phyloP scores from a whole-genome alignment of 2,329 filamentous ascomycete genomes.

The Claviceps sp. region DNA sequence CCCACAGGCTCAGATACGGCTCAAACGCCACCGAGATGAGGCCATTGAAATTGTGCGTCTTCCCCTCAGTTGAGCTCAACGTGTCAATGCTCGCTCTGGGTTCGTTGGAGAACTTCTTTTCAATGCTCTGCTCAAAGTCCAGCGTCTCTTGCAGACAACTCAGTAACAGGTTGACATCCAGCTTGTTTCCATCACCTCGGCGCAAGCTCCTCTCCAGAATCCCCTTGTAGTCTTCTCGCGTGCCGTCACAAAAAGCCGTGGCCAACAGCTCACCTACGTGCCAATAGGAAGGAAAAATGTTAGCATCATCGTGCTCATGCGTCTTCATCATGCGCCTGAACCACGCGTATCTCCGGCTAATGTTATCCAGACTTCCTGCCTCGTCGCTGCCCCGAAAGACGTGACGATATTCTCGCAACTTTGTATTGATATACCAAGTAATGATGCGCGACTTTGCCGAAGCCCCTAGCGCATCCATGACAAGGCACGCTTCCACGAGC shows the following conservation, averaged over 20 bases:
- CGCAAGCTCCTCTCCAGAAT: slow-evolving; percentile 84
- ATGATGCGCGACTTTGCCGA: slow-evolving; percentile 68
- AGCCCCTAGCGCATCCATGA: slow-evolving; percentile 91
- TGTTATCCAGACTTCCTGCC: slow-evolving; percentile 91
- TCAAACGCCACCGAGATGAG: slow-evolving; percentile 95
- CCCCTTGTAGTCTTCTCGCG: slow-evolving; percentile 85
- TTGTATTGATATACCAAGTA: slow-evolving; percentile 97
- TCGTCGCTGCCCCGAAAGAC: slow-evolving; percentile 95
- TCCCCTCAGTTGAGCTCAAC: slow-evolving; percentile 64
- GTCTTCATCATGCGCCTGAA: slow-evolving; percentile 91
- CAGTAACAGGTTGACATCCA: slow-evolving; percentile 81
- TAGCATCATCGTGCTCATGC: slow-evolving; percentile 84
- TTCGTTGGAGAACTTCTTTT: slow-evolving; percentile 64
- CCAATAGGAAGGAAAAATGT: slow-evolving; percentile 80
- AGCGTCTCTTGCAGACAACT: slow-evolving; percentile 89
- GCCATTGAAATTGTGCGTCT: slow-evolving; percentile 67
- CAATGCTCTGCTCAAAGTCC: slow-evolving; percentile 88
- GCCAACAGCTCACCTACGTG: slow-evolving; percentile 80
- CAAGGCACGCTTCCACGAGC: slow-evolving; percentile 75
- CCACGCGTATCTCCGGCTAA: slow-evolving; percentile 88
- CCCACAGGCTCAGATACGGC: slow-evolving; percentile 92
- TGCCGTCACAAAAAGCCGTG: slow-evolving; percentile 89
- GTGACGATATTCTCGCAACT: slow-evolving; percentile 86
- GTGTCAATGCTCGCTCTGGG: slow-evolving; percentile 80
- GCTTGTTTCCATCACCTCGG: slow-evolving; percentile 57